A percentile compares a stretch with the other conserved stretches of the same genome.
Evolutionary conservation across 2,329 filamentous ascomycete genomes (phyloP).

Genomic region (Aciculosporium take): DNA sequence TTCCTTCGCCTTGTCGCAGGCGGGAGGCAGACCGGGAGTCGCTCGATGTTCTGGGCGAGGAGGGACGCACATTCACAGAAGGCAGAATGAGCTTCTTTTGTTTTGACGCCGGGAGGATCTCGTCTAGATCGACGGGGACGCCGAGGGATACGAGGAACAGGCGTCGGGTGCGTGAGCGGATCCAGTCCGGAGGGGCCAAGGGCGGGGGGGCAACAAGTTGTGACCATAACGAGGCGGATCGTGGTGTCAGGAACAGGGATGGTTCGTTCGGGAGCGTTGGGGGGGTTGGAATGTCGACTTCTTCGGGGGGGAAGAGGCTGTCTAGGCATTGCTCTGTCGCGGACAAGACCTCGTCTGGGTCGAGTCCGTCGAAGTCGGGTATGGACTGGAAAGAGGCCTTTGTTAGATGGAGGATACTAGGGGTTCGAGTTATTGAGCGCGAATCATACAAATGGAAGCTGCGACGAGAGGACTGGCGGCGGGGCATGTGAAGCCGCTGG

Average conservation of each 20-base stretch:
- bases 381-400: slow-evolving; percentile 36
- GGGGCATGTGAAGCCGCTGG: slow-evolving; percentile 16
- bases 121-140: slow-evolving; percentile 90
- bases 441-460: slow-evolving; percentile 31
- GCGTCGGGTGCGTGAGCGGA: slow-evolving; percentile 83
- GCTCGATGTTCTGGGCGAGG: slow-evolving; percentile 39
- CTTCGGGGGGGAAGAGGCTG: slow-evolving; percentile 47
- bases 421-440: not conserved
- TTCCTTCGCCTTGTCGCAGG: slow-evolving; percentile 32
- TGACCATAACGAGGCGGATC: slow-evolving; percentile 85
- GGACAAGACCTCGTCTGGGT: slow-evolving; percentile 43
- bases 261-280: slow-evolving; percentile 39
- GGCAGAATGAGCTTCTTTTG: slow-evolving; percentile 95
- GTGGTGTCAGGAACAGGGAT: slow-evolving; percentile 67
- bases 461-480: slow-evolving; percentile 21
- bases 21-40: slow-evolving; percentile 36
- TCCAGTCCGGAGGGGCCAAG: slow-evolving; percentile 93
- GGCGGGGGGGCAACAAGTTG: slow-evolving; percentile 91
- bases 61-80: slow-evolving; percentile 59
- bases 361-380: slow-evolving; percentile 51
- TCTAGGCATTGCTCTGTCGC: slow-evolving; percentile 53
- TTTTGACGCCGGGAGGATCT: slow-evolving; percentile 91
- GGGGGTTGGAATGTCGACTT: slow-evolving; percentile 35
- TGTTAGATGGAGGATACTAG: slow-evolving; percentile 9
- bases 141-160: slow-evolving; percentile 92